Percentiles rank a stretch among this genome's conserved stretches.
These are phyloP conservation scores for Globisporangium radiosum DNA, from an alignment of 352 stramenopile species.

Conservation along the genomic window DNA sequence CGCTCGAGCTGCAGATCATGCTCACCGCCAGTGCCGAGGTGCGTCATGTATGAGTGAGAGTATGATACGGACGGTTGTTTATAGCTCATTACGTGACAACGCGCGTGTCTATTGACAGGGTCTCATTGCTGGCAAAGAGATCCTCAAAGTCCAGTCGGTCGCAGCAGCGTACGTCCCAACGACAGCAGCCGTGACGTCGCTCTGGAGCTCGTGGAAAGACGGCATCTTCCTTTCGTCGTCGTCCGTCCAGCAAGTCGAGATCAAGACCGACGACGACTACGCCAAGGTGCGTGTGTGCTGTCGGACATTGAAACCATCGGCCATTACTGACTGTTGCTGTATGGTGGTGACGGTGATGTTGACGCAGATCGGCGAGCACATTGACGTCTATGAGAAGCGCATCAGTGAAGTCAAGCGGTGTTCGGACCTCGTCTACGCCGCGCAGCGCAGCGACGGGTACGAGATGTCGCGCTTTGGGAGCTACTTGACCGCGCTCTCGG, in stretches of 20 bases:
- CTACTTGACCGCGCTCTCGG: constrained; percentile 70
- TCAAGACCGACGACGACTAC: constrained; percentile 86
- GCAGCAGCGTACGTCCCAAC: constrained; percentile 75
- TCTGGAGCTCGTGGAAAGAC: constrained; percentile 83
- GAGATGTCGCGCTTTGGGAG: constrained; percentile 83
- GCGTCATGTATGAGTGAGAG: not conserved
- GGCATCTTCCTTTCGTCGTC: constrained; percentile 62
- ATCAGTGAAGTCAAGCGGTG: constrained; percentile 78
- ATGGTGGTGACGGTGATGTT: not conserved
- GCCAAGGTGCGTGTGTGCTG: constrained; percentile 30
- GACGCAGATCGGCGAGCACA: constrained; percentile 75
- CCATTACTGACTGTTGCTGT: not conserved
- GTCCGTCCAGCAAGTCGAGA: constrained; percentile 80
- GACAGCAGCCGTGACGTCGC: constrained; percentile 57
- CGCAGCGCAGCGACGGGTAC: constrained; percentile 77
- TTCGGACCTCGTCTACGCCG: constrained; percentile 75
- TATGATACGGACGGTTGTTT: too few species aligned
- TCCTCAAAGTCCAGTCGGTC: constrained; percentile 70
- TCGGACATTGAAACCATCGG: too few species aligned
- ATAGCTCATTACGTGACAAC: too few species aligned
- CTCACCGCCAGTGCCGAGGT: constrained; percentile 80
- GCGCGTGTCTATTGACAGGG: constrained; percentile 25
- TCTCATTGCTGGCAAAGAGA: constrained; percentile 74
- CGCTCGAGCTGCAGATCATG: constrained; percentile 78
- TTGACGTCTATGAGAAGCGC: constrained; percentile 78